A percentile compares a stretch with the other conserved stretches of the same genome.
Conservation (phyloP, 2,329 filamentous ascomycete genomes). For the Dendrostoma leiphaemia region DNA sequence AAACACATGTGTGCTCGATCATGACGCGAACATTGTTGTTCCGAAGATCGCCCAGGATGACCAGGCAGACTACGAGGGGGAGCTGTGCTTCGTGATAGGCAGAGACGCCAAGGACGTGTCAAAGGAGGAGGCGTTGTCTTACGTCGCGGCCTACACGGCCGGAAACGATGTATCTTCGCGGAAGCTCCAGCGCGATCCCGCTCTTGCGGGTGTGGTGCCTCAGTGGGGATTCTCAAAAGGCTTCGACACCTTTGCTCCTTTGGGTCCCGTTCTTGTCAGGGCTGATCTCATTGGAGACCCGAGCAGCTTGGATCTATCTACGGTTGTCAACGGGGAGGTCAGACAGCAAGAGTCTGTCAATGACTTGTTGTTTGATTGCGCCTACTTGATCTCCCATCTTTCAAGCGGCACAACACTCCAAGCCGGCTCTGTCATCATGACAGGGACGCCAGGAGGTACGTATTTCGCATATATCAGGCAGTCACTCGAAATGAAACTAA, state of each 20-base stretch:
- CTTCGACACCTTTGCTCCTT: conserved; percentile 54
- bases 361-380: conserved; percentile 45
- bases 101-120: conserved; percentile 39
- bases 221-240: conserved; percentile 58
- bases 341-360: conserved; percentile 39
- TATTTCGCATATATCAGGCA: background rate
- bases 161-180: conserved; percentile 56
- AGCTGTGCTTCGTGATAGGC: conserved; percentile 47
- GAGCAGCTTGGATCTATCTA: conserved; percentile 39
- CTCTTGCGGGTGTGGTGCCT: conserved; percentile 47
- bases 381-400: conserved; percentile 34
- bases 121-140: conserved; percentile 40
- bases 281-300: conserved; percentile 41
- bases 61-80: conserved; percentile 48
- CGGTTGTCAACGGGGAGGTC: conserved; percentile 44
- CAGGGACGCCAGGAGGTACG: conserved; percentile 42
- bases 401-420: conserved; percentile 41
- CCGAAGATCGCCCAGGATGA: conserved; percentile 47
- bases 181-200: conserved; percentile 49
- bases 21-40: conserved; percentile 37
- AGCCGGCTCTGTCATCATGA: conserved; percentile 44
- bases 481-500: too few relatives aligned
- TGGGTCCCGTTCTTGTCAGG: conserved; percentile 49
- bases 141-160: conserved; percentile 51
- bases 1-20: conserved; percentile 35